phyloP scores from a whole-genome alignment of 441 rosid genomes.

The Hypseocharis bilobata region DNA sequence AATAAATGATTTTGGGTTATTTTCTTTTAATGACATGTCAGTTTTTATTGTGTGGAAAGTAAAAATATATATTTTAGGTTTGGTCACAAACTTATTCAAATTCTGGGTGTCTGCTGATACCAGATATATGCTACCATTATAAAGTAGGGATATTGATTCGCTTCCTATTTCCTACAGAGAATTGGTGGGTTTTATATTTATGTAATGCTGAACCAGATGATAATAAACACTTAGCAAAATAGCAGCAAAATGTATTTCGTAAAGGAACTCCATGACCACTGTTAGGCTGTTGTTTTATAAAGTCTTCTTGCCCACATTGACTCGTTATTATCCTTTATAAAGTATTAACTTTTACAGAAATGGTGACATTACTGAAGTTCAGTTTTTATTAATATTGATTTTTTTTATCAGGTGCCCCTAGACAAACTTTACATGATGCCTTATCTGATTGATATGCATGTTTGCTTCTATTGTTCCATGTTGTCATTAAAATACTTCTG shows the following conservation, averaged over 20 bases:
- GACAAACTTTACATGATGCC: too few species aligned
- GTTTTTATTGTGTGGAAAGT: neutral
- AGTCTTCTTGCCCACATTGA: neutral
- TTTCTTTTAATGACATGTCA: neutral
- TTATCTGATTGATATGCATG: too few species aligned
- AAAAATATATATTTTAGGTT: neutral
- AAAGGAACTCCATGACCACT: neutral
- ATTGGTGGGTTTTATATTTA: neutral
- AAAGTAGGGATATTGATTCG: neutral
- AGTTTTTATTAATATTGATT: too few species aligned
- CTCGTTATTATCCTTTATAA: neutral
- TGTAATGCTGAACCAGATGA: neutral
- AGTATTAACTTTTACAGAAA: too few species aligned
- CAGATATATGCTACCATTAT: neutral
- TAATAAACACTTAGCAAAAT: too few species aligned
- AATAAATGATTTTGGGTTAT: neutral
- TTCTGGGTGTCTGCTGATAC: neutral
- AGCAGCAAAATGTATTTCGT: neutral
- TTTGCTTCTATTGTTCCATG: neutral
- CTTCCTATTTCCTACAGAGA: neutral
- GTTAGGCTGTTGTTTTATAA: neutral
- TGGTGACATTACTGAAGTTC: too few species aligned
- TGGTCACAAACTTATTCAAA: neutral
- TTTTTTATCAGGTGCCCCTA: too few species aligned
- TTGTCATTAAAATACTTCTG: neutral